A percentile compares a stretch with the other conserved stretches of the same genome.
Evolutionary conservation across 2,329 filamentous ascomycete species (phyloP).

Genomic region (Trichoderma koningiopsis): DNA sequence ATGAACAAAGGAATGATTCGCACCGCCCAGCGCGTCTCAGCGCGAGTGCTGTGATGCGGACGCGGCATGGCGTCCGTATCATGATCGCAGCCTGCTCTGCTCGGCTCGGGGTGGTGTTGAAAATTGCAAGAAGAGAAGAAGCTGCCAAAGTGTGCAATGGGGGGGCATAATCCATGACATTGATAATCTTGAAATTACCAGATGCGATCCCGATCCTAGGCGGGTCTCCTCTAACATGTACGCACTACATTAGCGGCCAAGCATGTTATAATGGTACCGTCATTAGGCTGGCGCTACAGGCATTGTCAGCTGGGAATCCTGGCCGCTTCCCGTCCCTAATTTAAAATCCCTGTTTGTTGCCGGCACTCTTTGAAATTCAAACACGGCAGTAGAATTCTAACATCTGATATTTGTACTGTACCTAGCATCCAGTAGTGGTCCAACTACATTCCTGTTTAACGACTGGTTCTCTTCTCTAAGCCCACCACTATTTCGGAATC

Average conservation of each 20-base stretch:
- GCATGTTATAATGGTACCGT: background rate
- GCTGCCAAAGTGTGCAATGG: background rate
- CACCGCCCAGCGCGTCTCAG: conserved; percentile 40
- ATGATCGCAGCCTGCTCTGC: conserved; percentile 27
- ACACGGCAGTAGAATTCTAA: background rate
- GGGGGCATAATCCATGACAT: background rate
- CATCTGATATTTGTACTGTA: background rate
- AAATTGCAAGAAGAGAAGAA: background rate
- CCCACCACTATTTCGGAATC: background rate
- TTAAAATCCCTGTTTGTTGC: background rate
- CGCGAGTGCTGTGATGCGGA: conserved; percentile 34
- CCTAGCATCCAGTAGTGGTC: background rate
- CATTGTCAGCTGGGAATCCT: background rate
- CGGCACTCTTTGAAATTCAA: background rate
- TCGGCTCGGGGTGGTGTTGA: background rate
- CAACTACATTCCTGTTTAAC: background rate
- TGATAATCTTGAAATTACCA: background rate
- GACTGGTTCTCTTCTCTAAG: background rate
- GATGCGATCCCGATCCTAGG: background rate
- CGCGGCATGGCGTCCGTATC: conserved; percentile 40
- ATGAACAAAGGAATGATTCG: conserved; percentile 72
- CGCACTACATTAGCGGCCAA: background rate
- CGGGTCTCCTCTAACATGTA: background rate
- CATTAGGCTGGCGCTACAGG: background rate
- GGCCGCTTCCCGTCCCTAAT: background rate